Evolutionary conservation across 768 basidiomycete genomes (phyloP), one percentile per base, ranked within the genome.

Genomic region (Lactarius sp.): DNA sequence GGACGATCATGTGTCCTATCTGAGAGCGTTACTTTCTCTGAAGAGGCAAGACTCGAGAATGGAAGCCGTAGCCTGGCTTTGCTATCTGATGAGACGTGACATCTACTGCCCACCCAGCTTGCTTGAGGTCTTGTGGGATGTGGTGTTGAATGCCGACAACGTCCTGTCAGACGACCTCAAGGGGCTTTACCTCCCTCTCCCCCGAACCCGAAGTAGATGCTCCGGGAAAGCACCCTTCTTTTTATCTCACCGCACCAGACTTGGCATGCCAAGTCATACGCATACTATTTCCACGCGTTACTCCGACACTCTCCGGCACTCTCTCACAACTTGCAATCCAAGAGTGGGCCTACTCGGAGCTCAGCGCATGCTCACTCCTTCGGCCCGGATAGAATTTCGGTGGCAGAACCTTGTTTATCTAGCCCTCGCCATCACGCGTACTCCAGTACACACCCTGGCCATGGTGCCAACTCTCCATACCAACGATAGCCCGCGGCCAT

Each of bases 81-180:
- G 44, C 20, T 20, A 56, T 36, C 46, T 68, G 13, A 47, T 62
- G 42, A 55, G 44, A 42, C 57, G 59, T n/a, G 56, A 65, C 39
- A 66, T 59, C 56, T 69, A 73, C 37, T 79, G 75, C 18, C 73
- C 77, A 54, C 69, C 71, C 5, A 70, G 72, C 39, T 65, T 81
- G n/a, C 66, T 77, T 27, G 70, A 71, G 46, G 66, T 83, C n/a
- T 70, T 84, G 3, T 82, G 78, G 75, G 68, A 73, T 42, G 51
- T 80, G 9, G 68, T 80, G 10, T 63, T 79, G 6, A 67, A 68
- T 18, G 53, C 73, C 13, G 71, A 72, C 2, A 56, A 49, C 3
- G 47, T 20, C n/a, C 65, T 80, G 27, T 67, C 74, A 2, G 52
- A 67, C 1, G 58, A 59, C 18, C 58, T 74, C 1, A 77, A 78